Base-by-base conservation (phyloP, 2,329 filamentous ascomycete genomes). In the Fusarium pseudonygamai region DNA sequence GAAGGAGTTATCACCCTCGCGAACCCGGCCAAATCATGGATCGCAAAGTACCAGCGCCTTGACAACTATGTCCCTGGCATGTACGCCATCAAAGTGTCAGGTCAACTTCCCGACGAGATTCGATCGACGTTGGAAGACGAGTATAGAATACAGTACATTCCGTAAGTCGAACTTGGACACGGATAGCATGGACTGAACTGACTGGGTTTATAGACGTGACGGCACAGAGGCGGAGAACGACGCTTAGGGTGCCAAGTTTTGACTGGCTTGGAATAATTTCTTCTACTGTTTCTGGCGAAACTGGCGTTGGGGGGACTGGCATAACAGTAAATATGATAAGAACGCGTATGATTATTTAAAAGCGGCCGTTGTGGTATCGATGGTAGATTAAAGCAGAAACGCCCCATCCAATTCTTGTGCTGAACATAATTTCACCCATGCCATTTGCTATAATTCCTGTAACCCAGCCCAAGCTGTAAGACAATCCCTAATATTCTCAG, bases 1-100 rank as follows among this genome's bases (percentile, higher is more conserved):
- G 96, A 99, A 82, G 96, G 96, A 53, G 85, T 98, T 73, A 94
- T 98, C 81, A 91, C 93, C 45, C 88, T 98, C 42, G 90, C 92
- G 53, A 92, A 98, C 80, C 95, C 95, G n/a, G 85, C 85, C 47
- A 89, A 87, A 75, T 97, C 93, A 79, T 99, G 96, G 96, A 94
- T 98, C 55, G 95, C 96, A n/a, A 93, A 94, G 80, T 98, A 95
- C 93, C 95, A 98, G 87, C 90, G 96, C 14, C 85, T 99, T 67
- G 94, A 98, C 81, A 90, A 90, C 62, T 98, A 97, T 82, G 92
- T 96, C 59, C 89, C 91, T 22, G 96, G 96, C 60, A 91, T 97
- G 65, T 99, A 99, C 84, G 96, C 96, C 24, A 93, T 95, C 63
- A 98, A 98, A 85, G 96, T 99, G 30, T 94, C 93, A 37, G 96